These are phyloP conservation scores for Eimeria brunetti DNA, from an alignment of 169 alveolate genomes.

Conservation along the genomic window DNA sequence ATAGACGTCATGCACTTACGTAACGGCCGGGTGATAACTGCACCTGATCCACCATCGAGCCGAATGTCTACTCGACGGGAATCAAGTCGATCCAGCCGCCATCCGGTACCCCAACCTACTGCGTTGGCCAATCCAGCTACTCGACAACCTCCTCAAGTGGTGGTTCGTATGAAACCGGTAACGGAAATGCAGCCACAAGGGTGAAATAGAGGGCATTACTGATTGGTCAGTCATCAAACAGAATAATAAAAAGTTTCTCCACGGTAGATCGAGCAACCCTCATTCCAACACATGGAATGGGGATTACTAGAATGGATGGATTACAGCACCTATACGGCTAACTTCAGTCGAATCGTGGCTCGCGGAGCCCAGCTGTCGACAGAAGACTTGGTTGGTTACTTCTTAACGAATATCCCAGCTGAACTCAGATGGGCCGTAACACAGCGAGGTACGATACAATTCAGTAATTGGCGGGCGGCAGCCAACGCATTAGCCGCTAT, in stretches of 20 bases:
- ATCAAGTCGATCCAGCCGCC: too few species aligned
- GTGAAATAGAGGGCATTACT: background rate
- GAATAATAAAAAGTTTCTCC: background rate
- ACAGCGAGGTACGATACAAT: background rate
- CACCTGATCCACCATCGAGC: too few species aligned
- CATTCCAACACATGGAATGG: background rate
- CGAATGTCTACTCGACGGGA: too few species aligned
- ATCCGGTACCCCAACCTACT: too few species aligned
- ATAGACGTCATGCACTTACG: too few species aligned
- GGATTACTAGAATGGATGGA: too few species aligned
- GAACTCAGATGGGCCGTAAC: background rate
- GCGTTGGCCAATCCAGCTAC: too few species aligned
- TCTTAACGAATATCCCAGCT: background rate
- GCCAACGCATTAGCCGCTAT: background rate
- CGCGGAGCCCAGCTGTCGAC: background rate
- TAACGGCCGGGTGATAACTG: too few species aligned
- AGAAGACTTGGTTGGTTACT: background rate
- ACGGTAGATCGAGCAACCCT: background rate
- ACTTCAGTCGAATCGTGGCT: background rate
- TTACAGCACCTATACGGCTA: background rate
- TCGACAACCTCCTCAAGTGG: too few species aligned
- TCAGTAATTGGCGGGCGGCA: background rate
- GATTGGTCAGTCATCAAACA: background rate
- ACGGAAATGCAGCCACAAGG: too few species aligned
- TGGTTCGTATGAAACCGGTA: too few species aligned